These are phyloP conservation scores for Exophiala mesophila DNA, from an alignment of 2,329 filamentous ascomycete genomes.

Conservation along the genomic window DNA sequence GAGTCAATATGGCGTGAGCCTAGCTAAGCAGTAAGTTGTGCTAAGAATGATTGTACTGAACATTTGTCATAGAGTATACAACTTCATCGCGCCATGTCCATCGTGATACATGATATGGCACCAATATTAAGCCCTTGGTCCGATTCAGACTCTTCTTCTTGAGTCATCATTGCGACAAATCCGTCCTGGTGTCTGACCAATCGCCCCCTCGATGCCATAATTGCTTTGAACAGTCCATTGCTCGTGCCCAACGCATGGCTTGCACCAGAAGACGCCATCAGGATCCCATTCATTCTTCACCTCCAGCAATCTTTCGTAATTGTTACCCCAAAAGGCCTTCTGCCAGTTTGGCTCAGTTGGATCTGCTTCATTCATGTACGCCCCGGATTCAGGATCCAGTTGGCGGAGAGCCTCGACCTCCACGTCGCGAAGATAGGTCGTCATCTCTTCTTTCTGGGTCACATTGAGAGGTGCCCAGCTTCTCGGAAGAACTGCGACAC, in stretches of 20 bases:
- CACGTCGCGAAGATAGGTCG: constrained; percentile 11
- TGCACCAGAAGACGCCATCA: constrained; percentile 26
- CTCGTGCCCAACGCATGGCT: constrained; percentile 29
- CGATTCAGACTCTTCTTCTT: too few species aligned
- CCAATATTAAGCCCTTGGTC: too few species aligned
- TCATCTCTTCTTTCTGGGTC: constrained; percentile 15
- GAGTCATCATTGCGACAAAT: constrained; percentile 15
- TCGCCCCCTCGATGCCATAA: constrained; percentile 11
- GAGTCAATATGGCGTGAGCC: too few species aligned
- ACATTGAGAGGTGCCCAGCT: constrained; percentile 18
- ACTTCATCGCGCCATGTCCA: too few species aligned
- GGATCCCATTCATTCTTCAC: constrained; percentile 34
- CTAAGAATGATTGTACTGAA: too few species aligned
- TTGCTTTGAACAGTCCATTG: constrained; percentile 24
- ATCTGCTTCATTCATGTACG: constrained; percentile 34
- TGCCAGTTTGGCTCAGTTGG: constrained; percentile 38
- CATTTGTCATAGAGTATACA: background rate
- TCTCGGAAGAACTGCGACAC: constrained; percentile 13
- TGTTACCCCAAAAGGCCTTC: constrained; percentile 37
- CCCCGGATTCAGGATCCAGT: constrained; percentile 27
- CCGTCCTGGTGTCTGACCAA: constrained; percentile 16
- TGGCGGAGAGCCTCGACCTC: constrained; percentile 26
- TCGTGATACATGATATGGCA: too few species aligned
- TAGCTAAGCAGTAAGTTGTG: too few species aligned
- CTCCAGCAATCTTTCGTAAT: constrained; percentile 29